Base-by-base conservation (phyloP, 2,329 filamentous ascomycete genomes). In the Verticillium albo-atrum region DNA sequence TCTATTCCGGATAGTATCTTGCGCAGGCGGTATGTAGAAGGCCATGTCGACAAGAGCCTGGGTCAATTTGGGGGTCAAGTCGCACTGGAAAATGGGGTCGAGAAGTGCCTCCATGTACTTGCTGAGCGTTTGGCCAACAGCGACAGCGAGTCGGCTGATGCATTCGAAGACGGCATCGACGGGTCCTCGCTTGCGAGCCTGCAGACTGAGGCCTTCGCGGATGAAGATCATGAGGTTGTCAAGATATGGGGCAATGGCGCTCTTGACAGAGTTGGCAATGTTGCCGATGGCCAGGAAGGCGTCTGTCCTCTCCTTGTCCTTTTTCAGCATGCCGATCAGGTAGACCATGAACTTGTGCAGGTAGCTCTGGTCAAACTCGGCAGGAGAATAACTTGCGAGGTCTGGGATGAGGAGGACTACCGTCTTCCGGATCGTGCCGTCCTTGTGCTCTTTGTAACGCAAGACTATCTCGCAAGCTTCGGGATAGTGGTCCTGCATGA, bases 11-110 rank as follows among this genome's bases (percentile, higher is more conserved):
- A 99, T 98, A 6, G 87, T 93, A 2, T 90, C 84, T 71, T 96
- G 95, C 60, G 97, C 92, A 0, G 96, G 92, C 0, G 94, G 95
- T 54, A 99, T 97, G 71, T 99, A 98, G 71, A 98, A 96, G 28
- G 95, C 95, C 91, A 99, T 97, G 70, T 99, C 96, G 25, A 98
- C 93, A 58, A 99, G 80, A 3, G 96, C 96, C 71, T 98, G 93
- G 0, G 94, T 97, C 26, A 99, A 83, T 65, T 96, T 95, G 59
- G 94, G 90, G 37, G 92, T 97, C 57, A 99, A 81, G 55, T 96
- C 95, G 71, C 95, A 99, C 17, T 92, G 93, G 74, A 99, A 99
- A 61, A 99, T 97, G 12, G 96, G 93, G 67, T 97, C 94, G 10
- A 99, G 83, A 28, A 99, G 79, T 14, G 93, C 91, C 71, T 97